A percentile compares a stretch with the other conserved stretches of the same genome.
Conservation (phyloP, 2,329 filamentous ascomycete species). For the Trichoderma oligosporum region DNA sequence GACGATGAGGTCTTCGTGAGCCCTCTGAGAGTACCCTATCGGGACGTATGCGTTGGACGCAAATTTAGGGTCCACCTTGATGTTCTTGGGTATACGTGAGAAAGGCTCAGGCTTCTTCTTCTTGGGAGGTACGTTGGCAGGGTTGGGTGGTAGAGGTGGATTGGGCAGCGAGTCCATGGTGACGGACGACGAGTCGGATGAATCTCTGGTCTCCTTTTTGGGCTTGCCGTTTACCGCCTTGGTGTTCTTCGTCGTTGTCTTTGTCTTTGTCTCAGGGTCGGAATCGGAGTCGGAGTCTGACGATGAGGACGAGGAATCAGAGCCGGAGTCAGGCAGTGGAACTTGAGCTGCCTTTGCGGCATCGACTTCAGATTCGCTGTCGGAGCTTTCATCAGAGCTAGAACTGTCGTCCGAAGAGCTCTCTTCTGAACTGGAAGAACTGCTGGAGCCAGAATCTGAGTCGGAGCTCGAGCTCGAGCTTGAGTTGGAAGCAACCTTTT, state of each 20-base stretch:
- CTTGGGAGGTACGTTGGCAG: slow-evolving; percentile 27
- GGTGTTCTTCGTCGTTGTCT: slow-evolving; percentile 24
- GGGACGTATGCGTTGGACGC: slow-evolving; percentile 76
- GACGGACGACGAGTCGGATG: slow-evolving; percentile 47
- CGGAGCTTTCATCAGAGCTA: slow-evolving; percentile 38
- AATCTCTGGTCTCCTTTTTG: slow-evolving; percentile 26
- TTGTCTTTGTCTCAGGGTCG: slow-evolving; percentile 31
- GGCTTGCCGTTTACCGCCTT: slow-evolving; percentile 11
- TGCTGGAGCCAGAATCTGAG: slow-evolving; percentile 31
- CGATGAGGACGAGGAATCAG: slow-evolving; percentile 30
- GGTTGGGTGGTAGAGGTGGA: slow-evolving; percentile 53
- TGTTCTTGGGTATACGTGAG: slow-evolving; percentile 69
- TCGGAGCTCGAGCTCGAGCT: slow-evolving; percentile 25
- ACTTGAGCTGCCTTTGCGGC: slow-evolving; percentile 38
- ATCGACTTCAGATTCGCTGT: slow-evolving; percentile 38
- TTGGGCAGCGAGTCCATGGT: slow-evolving; percentile 46
- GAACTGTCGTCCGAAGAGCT: slow-evolving; percentile 30
- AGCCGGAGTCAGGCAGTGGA: slow-evolving; percentile 42
- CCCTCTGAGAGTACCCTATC: slow-evolving; percentile 85
- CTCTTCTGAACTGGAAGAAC: slow-evolving; percentile 15
- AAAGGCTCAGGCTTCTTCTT: slow-evolving; percentile 63
- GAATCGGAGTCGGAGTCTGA: slow-evolving; percentile 32
- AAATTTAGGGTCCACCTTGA: slow-evolving; percentile 64
- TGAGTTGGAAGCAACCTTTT: slow-evolving; percentile 36
- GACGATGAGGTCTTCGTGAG: slow-evolving; percentile 81